These are phyloP conservation scores for Trametes punicea DNA, from an alignment of 768 basidiomycete species.

Conservation along the genomic window DNA sequence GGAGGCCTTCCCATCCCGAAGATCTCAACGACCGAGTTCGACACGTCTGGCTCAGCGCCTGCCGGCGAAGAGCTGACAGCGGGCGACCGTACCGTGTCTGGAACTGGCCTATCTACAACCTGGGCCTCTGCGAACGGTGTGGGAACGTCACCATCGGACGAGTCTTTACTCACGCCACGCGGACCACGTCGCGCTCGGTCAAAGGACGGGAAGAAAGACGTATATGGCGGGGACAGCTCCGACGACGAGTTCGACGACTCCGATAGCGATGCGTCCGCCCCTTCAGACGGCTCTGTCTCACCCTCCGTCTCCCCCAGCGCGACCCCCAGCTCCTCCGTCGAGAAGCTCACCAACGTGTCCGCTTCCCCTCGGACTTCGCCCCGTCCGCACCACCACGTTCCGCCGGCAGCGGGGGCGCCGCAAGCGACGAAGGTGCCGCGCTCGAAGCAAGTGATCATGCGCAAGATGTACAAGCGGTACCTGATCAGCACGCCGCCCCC, in stretches of 20 bases:
- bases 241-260: slow-evolving; percentile 27
- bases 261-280: slow-evolving; percentile 27
- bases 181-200: slow-evolving; percentile 17
- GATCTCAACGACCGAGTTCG: slow-evolving; percentile 51
- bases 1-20: slow-evolving; percentile 48
- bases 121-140: slow-evolving; percentile 5
- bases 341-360: slow-evolving; percentile 4
- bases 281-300: slow-evolving; percentile 36
- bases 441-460: slow-evolving; percentile 64
- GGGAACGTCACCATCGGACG: slow-evolving; percentile 22
- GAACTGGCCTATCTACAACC: neutral
- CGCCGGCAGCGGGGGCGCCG: neutral
- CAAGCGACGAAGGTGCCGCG: slow-evolving; percentile 31
- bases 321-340: slow-evolving; percentile 3
- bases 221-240: slow-evolving; percentile 21
- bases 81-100: neutral
- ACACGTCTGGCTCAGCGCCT: slow-evolving; percentile 30
- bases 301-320: slow-evolving; percentile 29
- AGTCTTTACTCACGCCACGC: slow-evolving; percentile 32
- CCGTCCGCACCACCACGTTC: neutral
- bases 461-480: slow-evolving; percentile 91
- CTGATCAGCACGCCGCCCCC: slow-evolving; percentile 84
- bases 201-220: slow-evolving; percentile 4
- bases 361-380: neutral
- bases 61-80: neutral